Evolutionary conservation across 768 basidiomycete genomes (phyloP), one percentile per base, ranked within the genome.

Genomic region (Xerocomellus intermedius): DNA sequence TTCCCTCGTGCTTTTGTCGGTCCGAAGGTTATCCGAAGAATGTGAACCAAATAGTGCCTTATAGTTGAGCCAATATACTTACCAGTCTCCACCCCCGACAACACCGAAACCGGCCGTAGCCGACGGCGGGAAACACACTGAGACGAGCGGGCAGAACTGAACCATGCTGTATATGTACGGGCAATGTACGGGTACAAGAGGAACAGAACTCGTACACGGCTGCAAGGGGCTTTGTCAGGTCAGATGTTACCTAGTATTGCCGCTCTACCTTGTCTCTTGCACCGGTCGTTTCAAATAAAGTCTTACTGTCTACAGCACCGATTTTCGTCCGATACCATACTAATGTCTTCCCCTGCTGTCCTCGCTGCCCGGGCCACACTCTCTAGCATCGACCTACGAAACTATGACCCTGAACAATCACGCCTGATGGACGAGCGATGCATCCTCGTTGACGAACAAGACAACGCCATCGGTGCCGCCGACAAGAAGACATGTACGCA

Each of bases 351-450:
- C 43, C 86, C 77, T 55, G 87, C 88, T 44, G 75, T 84, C 52
- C 65, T 73, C 52, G 86, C 87, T 56, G 85, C 86, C 19, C 77
- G 74, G 55, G 79, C 84, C 52, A 78, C 80, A 42, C 82, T 92
- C 58, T 82, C 88, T 12, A 85, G 76, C 65, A 77, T 95, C 61
- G 91, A 94, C 69, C 77, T 96, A 42, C 83, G 84, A 17, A 79
- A 68, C 57, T 98, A 98, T 80, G 95, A 98, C 69, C 82, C 88
- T 12, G 92, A 94, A 65, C 96, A 98, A 69, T 91, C 93, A 35
- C 82, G 87, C 57, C 79, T 99, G 54, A 99, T 99, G 97, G 91
- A 94, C 63, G 97, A 99, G 73, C 78, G 85, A 52, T 95, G 95
- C 64, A 95, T 96, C 68, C 80, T 96, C 41, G 91, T 95, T 32